Conservation (phyloP, 108 stramenopile genomes). For the Poteriospumella lacustris region DNA sequence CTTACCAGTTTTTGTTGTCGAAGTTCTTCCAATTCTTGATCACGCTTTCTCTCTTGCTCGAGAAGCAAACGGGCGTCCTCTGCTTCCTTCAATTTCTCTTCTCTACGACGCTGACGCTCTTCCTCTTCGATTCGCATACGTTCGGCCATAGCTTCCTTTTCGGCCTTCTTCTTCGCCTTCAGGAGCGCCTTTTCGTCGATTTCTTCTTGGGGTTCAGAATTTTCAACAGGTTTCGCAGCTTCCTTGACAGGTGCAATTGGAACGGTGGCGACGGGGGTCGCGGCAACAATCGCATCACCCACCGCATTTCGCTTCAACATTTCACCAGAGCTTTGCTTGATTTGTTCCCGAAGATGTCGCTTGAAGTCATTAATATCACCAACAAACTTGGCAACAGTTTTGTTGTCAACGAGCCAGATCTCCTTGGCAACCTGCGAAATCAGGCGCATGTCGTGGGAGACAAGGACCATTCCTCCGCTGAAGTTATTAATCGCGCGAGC, state of each 20-base stretch:
- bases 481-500: conserved; percentile 90
- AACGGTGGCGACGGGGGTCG: not conserved
- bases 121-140: not conserved
- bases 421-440: conserved; percentile 94
- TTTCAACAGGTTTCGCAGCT: no score
- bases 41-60: not conserved
- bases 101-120: not conserved
- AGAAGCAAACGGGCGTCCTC: not conserved
- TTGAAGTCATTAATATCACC: conserved; percentile 94
- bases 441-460: conserved; percentile 96
- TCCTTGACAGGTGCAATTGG: not conserved
- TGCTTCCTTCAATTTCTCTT: conserved; percentile 12
- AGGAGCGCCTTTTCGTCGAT: conserved; percentile 62
- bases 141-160: conserved; percentile 10
- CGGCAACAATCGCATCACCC: not conserved
- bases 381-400: conserved; percentile 70
- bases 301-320: no score
- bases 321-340: not conserved
- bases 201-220: conserved; percentile 71
- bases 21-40: not conserved
- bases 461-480: conserved; percentile 94
- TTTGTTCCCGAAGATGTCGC: conserved; percentile 4
- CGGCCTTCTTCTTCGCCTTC: not conserved
- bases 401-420: conserved; percentile 91
- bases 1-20: not conserved